Base-by-base conservation (phyloP, 164 flowering plant genomes). In the Euptelea pleiosperma region DNA sequence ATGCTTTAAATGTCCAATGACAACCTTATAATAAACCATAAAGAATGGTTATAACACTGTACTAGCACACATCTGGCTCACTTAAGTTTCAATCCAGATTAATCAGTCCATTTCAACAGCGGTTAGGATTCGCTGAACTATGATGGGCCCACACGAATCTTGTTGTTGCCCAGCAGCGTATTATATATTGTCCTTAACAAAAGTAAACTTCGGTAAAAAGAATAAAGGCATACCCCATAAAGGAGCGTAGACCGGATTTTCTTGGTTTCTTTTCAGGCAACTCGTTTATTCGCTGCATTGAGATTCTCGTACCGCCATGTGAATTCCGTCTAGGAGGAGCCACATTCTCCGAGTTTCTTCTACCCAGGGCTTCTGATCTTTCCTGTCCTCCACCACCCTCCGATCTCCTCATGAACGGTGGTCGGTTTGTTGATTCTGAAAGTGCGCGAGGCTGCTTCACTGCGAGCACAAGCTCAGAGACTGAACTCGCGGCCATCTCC, bases 401-500 rank as follows among this genome's bases (percentile, higher is more conserved):
- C n/a, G 96, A 84, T 62, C 73, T 87, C 67, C 86, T 76, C 56
- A 67, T 36, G 19, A 73, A 65, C 1, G 75, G 56, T 9, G 84
- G 83, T 0, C 83, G 81, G 45, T 80, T 82, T 31, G 73, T 73
- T 3, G 99, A 85, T 68, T 86, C 96, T 22, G 91, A 88, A 2
- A 86, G 74, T 1, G 96, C 69, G 8, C 82, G 73, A 2, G 99
- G 96, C 29, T 73, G 75, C 65, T 81, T 81, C 52, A 93, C 81
- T 37, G 96, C 95, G 36, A 79, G 50, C 56, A 93, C 74, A 7
- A 93, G 83, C 73, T 93, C 99, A 5, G 81, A 57, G 2, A 90
- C 97, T 19, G 96, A 85, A 65, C 63, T 77, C 0, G 64, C 26
- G 0, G 97, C 97, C 74, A 71, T 70, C 6, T 90, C 99, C 60